These are phyloP conservation scores for Rheum nobile DNA, from an alignment of 148 eudicot genomes.

Conservation along the genomic window DNA sequence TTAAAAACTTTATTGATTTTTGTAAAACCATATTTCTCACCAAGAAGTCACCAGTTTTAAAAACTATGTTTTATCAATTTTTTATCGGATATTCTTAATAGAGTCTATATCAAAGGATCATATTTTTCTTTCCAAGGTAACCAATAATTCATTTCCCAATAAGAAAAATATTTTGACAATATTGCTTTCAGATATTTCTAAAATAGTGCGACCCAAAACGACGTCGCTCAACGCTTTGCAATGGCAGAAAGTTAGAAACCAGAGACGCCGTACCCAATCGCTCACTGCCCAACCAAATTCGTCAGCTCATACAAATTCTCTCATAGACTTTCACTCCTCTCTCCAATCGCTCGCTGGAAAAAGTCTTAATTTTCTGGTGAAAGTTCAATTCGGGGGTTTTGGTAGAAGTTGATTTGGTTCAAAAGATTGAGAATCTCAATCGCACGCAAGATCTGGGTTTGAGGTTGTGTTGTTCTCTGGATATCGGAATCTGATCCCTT, in stretches of 20 bases:
- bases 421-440: background rate
- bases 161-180: no score
- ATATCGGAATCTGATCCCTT: background rate
- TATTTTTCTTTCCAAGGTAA: no score
- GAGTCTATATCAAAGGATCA: no score
- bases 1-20: no score
- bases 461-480: background rate
- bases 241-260: background rate
- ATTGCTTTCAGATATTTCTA: no score
- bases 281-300: background rate
- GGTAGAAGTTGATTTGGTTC: background rate
- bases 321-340: background rate
- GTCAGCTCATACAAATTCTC: background rate
- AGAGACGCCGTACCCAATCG: background rate
- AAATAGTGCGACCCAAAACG: background rate
- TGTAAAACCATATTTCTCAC: no score
- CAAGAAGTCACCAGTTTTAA: no score
- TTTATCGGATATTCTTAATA: no score
- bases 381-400: background rate
- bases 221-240: background rate
- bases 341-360: background rate
- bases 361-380: background rate
- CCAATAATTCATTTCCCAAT: no score
- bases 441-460: background rate
- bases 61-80: no score